Evolutionary conservation across 2,329 filamentous ascomycete genomes (phyloP), one percentile per base, ranked within the genome.

Genomic region (Colletotrichum limetticola): DNA sequence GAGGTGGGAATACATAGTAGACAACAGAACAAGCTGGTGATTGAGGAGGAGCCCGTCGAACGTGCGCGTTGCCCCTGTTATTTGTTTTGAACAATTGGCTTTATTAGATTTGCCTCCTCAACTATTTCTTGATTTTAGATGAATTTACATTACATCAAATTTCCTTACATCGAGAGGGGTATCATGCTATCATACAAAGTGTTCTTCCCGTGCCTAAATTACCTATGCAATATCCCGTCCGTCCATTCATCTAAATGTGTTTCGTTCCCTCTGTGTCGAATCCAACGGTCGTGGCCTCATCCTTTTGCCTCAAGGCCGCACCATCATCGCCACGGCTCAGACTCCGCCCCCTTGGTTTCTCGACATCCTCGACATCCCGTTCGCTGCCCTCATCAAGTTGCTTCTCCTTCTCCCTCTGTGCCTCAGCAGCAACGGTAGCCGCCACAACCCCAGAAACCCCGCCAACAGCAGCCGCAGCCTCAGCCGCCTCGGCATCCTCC

Each of bases 401-500:
- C 7, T 42, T 55, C 30, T 59, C 62, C 24, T 53, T 60, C 30
- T 59, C 62, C 24, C 37, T 37, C 4, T 37, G n/a, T 24, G 0
- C 24, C 24, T 26, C 62, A 1, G 19, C 42, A 4, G 11, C 22
- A n/a, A 26, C 55, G 2, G 14, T 32, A 24, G 26, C 68, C n/a
- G 42, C 63, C 16, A 1, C 56, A 5, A 52, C 56, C 0, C 62
- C 62, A 5, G 63, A 49, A 22, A 35, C n/a, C 56, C 52, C 61
- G 11, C 28, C 65, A n/a, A 26, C 65, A 14, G 42, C 62, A 16
- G 57, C 68, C 35, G 19, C 62, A 5, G 53, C 22, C 63, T 16
- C 32, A 9, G 52, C 63, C 22, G 53, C 60, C 60, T 72, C 70
- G 5, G 42, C 35, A n/a, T 72, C 70, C 55, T 37, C 60, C 26